Percentiles rank a stretch among this genome's conserved stretches.
Conservation (phyloP, 2,329 filamentous ascomycete species). For the Colletotrichum lupini region DNA sequence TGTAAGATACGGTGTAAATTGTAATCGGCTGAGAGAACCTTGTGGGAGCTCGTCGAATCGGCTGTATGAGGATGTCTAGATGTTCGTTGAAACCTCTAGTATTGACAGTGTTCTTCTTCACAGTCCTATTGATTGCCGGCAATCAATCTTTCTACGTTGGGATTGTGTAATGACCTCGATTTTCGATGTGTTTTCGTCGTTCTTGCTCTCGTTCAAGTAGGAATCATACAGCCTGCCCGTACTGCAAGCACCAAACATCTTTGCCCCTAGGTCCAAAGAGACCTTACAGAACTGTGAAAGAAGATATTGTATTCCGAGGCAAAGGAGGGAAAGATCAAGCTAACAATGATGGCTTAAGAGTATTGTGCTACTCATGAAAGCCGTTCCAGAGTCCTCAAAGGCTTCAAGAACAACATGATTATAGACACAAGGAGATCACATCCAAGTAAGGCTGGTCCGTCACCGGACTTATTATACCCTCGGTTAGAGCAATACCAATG, state of each 20-base stretch:
- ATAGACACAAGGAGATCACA: not conserved
- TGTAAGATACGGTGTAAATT: not conserved
- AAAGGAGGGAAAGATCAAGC: not conserved
- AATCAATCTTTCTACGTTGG: not conserved
- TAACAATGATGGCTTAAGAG: not conserved
- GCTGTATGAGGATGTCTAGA: not conserved
- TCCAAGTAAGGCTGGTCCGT: too few species aligned
- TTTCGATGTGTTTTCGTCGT: not conserved
- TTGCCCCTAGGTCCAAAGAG: not conserved
- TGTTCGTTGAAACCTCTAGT: too few species aligned
- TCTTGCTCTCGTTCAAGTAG: not conserved
- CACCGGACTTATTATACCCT: too few species aligned
- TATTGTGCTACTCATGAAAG: not conserved
- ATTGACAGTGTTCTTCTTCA: too few species aligned
- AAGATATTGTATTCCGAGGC: not conserved
- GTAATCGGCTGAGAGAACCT: not conserved
- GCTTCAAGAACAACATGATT: not conserved
- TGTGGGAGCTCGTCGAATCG: not conserved
- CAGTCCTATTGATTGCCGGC: not conserved
- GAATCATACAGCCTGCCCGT: not conserved
- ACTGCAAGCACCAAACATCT: not conserved
- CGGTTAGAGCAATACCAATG: too few species aligned
- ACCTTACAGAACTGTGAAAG: not conserved
- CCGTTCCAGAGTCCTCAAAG: not conserved
- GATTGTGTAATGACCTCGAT: not conserved